Evolutionary conservation across 192 early-diverging fungal genomes (phyloP), one percentile per base, ranked within the genome.

Genomic region (Linnemannia exigua): DNA sequence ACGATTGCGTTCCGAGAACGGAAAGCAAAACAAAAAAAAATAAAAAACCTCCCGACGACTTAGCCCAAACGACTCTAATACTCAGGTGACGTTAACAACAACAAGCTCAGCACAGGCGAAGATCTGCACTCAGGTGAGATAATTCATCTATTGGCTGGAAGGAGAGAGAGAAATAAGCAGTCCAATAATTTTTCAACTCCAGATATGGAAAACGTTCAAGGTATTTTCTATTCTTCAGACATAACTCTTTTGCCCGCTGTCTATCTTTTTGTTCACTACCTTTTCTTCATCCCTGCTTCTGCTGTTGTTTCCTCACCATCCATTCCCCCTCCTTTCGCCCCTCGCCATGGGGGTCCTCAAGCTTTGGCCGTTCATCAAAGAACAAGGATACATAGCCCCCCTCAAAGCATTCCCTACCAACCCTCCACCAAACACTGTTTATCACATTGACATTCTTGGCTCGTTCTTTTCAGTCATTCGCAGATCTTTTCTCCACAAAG

Each of bases 1-100:
- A 48, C 20, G 1, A 35, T 74, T 74, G 72, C 48, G 20, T 74
- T 33, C 72, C 72, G 72, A 74, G 72, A 74, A 74, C 72, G 72
- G 72, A 74, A 74, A 74, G 72, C 44, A 74, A 74, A 74, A n/a
- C 33, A 74, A 74, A 74, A 52, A 52, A 54, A 74, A 52, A 74
- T 31, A 73, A 37, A 54, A 4, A 14, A n/a, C n/a, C n/a, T n/a
- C n/a, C 17, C 48, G 17, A 50, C 28, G 47, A 74, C 44, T 74
- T 48, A 74, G 48, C 72, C 47, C 48, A 51, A 37, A 51, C 72
- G 72, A 74, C 46, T 54, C 20, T 15, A 15, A n/a, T 7, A 74
- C 72, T 74, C 72, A 74, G 72, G 72, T 74, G 72, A 74, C 72
- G 72, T 70, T 36, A 36, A 70, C 11, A 19, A 28, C 25, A 61